phyloP scores from a whole-genome alignment of 2,329 filamentous ascomycete species.

The Diaporthe citri region DNA sequence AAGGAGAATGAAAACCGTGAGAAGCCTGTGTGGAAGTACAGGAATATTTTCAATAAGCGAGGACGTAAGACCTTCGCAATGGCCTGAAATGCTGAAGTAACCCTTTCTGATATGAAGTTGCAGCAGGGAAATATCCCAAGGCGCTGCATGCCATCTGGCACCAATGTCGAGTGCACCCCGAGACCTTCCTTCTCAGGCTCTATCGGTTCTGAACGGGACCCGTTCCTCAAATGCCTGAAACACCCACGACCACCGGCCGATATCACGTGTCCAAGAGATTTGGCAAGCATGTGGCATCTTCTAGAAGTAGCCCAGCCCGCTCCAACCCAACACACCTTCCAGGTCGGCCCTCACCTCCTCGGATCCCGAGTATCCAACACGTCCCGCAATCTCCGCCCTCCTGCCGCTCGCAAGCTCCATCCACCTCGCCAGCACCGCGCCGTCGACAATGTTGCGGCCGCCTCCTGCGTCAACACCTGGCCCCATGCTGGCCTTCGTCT shows the following conservation, averaged over 20 bases:
- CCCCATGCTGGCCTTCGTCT: conserved; percentile 51
- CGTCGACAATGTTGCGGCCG: conserved; percentile 81
- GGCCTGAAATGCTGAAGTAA: background rate
- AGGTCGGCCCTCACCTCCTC: conserved; percentile 79
- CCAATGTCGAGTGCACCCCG: background rate
- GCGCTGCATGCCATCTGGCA: background rate
- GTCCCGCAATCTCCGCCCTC: conserved; percentile 78
- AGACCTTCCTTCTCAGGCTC: background rate
- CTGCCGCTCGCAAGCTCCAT: conserved; percentile 80
- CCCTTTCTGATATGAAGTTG: background rate
- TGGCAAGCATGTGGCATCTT: background rate
- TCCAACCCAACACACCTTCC: conserved; percentile 72
- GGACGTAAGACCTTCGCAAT: background rate
- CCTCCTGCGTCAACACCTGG: conserved; percentile 70
- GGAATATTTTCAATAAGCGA: background rate
- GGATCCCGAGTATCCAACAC: conserved; percentile 75
- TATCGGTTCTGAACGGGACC: too few species aligned
- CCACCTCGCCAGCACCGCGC: conserved; percentile 80
- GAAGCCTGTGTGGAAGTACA: too few species aligned
- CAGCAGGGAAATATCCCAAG: background rate
- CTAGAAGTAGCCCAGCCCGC: conserved; percentile 70
- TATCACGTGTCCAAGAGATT: background rate
- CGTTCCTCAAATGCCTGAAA: too few species aligned
- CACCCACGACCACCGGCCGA: too few species aligned
- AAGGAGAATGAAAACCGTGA: background rate